These are phyloP conservation scores for Candida orba DNA, from an alignment of 805 yeast genomes.

Conservation along the genomic window DNA sequence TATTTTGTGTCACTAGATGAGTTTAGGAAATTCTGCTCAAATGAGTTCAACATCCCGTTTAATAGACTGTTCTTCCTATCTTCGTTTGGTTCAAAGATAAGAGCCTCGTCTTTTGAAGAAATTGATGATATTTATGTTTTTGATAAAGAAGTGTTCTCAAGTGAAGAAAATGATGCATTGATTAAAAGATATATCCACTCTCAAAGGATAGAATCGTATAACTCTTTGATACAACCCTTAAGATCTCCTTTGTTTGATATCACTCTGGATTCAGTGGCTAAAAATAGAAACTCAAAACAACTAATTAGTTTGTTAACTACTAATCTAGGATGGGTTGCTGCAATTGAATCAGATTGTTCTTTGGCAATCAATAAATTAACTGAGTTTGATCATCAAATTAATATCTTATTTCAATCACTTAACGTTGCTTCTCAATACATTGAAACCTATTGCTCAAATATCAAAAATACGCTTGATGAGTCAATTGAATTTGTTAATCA, in stretches of 20 bases:
- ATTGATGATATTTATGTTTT: constrained; percentile 51
- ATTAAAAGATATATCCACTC: constrained; percentile 9
- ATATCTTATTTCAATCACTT: constrained; percentile 38
- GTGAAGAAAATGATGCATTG: constrained; percentile 14
- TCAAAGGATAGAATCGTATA: constrained; percentile 7
- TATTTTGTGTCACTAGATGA: constrained; percentile 36
- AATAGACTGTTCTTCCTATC: constrained; percentile 46
- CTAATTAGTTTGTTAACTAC: constrained; percentile 31
- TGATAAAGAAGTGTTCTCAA: constrained; percentile 52
- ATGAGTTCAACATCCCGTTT: constrained; percentile 34
- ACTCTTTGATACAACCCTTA: constrained; percentile 27
- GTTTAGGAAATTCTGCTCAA: constrained; percentile 33
- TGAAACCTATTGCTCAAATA: constrained; percentile 41
- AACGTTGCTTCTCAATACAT: constrained; percentile 43
- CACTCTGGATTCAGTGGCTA: constrained; percentile 12
- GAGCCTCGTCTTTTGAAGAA: constrained; percentile 36
- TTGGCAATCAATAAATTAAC: constrained; percentile 26
- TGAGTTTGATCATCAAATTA: constrained; percentile 29
- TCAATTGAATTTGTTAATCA: constrained; percentile 31
- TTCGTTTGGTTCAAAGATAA: constrained; percentile 58
- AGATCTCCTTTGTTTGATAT: constrained; percentile 30
- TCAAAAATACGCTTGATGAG: constrained; percentile 37
- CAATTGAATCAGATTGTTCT: constrained; percentile 35
- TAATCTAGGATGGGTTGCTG: constrained; percentile 46
- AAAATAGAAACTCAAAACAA: constrained; percentile 17